A percentile compares a stretch with the other conserved stretches of the same genome.
Conservation (phyloP, 176 grass and related monocot species). For the Metroxylon sagu region DNA sequence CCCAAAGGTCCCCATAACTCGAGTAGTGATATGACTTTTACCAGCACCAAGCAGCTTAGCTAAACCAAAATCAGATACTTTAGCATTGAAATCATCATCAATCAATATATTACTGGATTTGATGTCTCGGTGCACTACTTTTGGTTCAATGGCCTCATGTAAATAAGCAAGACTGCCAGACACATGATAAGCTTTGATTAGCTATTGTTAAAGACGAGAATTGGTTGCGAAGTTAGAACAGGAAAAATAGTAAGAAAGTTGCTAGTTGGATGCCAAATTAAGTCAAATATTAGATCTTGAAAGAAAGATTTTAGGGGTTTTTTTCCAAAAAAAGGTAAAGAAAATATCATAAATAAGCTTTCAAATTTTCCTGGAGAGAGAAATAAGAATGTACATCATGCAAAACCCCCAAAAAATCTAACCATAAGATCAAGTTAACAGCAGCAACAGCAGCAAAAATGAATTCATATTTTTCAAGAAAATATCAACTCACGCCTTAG, state of each 20-base stretch:
- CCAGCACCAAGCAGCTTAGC: constrained; percentile 77
- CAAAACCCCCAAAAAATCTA: too few relatives aligned
- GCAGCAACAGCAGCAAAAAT: constrained; percentile 11
- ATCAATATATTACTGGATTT: constrained; percentile 91
- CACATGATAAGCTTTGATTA: too few relatives aligned
- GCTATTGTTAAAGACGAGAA: too few relatives aligned
- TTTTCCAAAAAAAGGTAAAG: too few relatives aligned
- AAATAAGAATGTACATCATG: too few relatives aligned
- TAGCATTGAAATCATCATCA: constrained; percentile 70
- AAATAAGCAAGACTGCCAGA: constrained; percentile 64
- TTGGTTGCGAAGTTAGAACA: too few relatives aligned
- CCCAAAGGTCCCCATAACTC: constrained; percentile 94
- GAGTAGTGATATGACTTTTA: constrained; percentile 84
- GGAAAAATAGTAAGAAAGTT: too few relatives aligned
- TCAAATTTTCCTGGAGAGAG: too few relatives aligned
- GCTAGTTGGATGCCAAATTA: too few relatives aligned
- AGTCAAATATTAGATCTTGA: not conserved
- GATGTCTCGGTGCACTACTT: constrained; percentile 85
- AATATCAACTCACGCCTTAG: constrained; percentile 63
- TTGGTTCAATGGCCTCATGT: constrained; percentile 84
- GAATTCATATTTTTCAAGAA: not conserved
- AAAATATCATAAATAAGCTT: too few relatives aligned
- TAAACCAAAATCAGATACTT: constrained; percentile 89
- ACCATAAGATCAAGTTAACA: not conserved
- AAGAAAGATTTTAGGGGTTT: not conserved